Evolutionary conservation across 345 rosid species (phyloP).

Genomic region (Melaleuca alternifolia): DNA sequence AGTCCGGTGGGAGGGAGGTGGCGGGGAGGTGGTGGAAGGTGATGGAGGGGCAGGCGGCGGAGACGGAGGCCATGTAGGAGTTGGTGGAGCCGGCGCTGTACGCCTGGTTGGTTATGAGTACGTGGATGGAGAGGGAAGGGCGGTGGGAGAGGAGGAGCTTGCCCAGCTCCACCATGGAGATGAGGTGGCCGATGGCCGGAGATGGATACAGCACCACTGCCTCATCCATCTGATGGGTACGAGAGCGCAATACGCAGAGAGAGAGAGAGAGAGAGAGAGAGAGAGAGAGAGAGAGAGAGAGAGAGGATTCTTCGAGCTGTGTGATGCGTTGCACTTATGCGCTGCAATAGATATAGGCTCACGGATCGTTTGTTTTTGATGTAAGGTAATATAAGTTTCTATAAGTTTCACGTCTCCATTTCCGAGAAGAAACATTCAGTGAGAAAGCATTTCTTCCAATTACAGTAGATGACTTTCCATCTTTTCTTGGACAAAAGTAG

Average conservation of each 20-base stretch:
- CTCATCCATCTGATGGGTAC: not conserved
- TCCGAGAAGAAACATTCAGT: not conserved
- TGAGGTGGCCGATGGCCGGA: conserved; percentile 59
- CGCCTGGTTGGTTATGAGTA: conserved; percentile 32
- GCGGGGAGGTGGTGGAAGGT: conserved; percentile 37
- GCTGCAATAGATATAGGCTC: not conserved
- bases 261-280: not conserved
- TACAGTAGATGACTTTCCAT: too few relatives aligned
- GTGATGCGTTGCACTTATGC: not conserved
- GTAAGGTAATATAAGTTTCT: not conserved
- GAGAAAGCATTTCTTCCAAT: too few relatives aligned
- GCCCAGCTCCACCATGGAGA: conserved; percentile 66
- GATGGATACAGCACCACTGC: conserved; percentile 57
- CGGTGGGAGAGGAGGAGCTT: conserved; percentile 31
- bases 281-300: not conserved
- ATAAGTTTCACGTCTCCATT: not conserved
- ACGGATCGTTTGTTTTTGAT: too few relatives aligned
- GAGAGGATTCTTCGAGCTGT: not conserved
- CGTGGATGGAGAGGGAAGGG: conserved; percentile 43
- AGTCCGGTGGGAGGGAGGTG: conserved; percentile 13
- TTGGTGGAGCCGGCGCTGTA: conserved; percentile 30
- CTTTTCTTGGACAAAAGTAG: not conserved
- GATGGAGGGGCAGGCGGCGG: conserved; percentile 28
- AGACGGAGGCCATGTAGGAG: conserved; percentile 21
- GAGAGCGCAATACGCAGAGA: not conserved